Evolutionary conservation across 2,329 filamentous ascomycete species (phyloP), one percentile per base, ranked within the genome.

Genomic region (Penicillium brasilianum): DNA sequence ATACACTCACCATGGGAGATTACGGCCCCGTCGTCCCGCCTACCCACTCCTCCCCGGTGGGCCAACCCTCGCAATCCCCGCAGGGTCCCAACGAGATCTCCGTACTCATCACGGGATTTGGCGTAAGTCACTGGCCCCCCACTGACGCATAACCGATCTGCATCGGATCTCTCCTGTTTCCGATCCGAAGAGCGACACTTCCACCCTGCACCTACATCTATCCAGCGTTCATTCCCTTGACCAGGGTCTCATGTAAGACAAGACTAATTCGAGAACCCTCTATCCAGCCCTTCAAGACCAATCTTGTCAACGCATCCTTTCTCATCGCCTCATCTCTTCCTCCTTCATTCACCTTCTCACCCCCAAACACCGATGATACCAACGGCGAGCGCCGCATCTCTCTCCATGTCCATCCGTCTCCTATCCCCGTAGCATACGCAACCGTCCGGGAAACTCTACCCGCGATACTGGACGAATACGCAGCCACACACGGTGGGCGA

Each of bases 271-370:
- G 36, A 60, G 9, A 55, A 25, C 13, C 36, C 16, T 11, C 25
- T 3, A 28, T 56, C 50, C 65, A 94, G 91, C 89, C 92, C 1
- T 96, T 96, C 76, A 88, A 89, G 69, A 82, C 88, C 48, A 88
- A 88, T 71, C 86, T 88, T 30, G 80, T 88, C 61, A 96, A 96
- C 73, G 91, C 92, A 9, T 92, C 92, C 3, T 93, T 87, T 84
- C 85, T 93, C 72, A 93, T 96, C 72, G 87, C 90, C 52, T 83
- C 82, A 28, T 81, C 80, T 20, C 85, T 96, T n/a, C 88, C 91
- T 3, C 76, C 84, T 2, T 84, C 85, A 67, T 84, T 93, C 5
- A 85, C 87, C 2, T 78, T 76, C 7, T 85, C 87, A 1, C 77
- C 74, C 16, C 64, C 70, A 3, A 63, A 68, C 25, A 61, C 37